Evolutionary conservation across 2,329 filamentous ascomycete genomes (phyloP).

Genomic region (Aureobasidium sp.): DNA sequence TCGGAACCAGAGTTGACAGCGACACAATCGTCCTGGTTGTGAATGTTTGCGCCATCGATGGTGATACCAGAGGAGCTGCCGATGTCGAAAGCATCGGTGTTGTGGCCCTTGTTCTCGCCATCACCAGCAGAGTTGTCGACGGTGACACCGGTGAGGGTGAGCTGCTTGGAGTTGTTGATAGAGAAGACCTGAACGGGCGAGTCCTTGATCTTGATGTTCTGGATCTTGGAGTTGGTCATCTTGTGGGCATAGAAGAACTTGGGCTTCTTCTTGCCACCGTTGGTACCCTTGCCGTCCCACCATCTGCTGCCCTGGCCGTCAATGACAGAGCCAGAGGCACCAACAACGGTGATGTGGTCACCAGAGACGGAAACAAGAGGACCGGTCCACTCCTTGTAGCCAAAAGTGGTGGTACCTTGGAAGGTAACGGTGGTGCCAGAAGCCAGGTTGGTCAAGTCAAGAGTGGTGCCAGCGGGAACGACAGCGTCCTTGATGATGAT

Average conservation of each 20-base stretch:
- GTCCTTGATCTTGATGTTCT: constrained; percentile 46
- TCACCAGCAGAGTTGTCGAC: constrained; percentile 54
- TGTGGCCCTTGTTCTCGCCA: constrained; percentile 22
- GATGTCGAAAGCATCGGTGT: constrained; percentile 29
- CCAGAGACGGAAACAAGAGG: constrained; percentile 58
- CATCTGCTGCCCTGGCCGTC: constrained; percentile 51
- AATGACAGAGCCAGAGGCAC: constrained; percentile 46
- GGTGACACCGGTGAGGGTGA: constrained; percentile 44
- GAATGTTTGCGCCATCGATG: constrained; percentile 24
- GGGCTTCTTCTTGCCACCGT: constrained; percentile 57
- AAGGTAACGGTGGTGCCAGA: constrained; percentile 48
- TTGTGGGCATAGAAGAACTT: constrained; percentile 55
- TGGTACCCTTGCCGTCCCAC: constrained; percentile 57
- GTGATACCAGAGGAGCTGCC: constrained; percentile 21
- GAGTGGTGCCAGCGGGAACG: constrained; percentile 33
- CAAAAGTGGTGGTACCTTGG: constrained; percentile 58
- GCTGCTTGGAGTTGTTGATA: constrained; percentile 36
- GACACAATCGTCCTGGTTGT: constrained; percentile 28
- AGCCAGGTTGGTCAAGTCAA: constrained; percentile 31
- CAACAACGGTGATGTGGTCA: constrained; percentile 47
- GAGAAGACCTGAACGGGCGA: constrained; percentile 49
- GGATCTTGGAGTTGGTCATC: constrained; percentile 46
- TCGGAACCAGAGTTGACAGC: constrained; percentile 34
- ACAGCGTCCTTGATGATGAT: constrained; percentile 33
- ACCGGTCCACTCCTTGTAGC: constrained; percentile 58